Percentiles rank a stretch among this genome's conserved stretches.
Conservation (phyloP, 176 grass and related monocot species). For the Raddia guianensis region DNA sequence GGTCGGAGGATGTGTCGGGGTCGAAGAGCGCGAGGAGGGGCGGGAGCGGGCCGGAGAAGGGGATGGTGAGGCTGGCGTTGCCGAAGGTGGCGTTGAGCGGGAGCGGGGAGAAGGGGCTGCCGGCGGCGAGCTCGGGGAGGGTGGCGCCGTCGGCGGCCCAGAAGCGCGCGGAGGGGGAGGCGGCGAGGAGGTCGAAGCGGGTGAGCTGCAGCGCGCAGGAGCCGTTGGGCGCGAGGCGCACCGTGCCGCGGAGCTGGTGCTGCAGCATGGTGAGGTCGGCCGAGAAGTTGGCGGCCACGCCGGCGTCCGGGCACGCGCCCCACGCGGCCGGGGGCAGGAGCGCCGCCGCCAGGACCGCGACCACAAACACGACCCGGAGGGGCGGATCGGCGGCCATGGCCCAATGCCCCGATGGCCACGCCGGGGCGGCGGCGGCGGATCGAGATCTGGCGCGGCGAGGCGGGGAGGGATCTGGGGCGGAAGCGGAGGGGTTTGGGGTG, state of each 20-base stretch:
- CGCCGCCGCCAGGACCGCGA: neutral
- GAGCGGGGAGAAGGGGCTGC: slow-evolving; percentile 56
- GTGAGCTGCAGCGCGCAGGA: slow-evolving; percentile 69
- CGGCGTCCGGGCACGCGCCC: slow-evolving; percentile 60
- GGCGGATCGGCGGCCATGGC: slow-evolving; percentile 41
- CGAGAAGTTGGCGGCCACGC: slow-evolving; percentile 52
- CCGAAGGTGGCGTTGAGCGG: slow-evolving; percentile 69
- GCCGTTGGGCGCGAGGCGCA: slow-evolving; percentile 54
- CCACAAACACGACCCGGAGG: neutral
- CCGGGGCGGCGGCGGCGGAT: slow-evolving; percentile 27
- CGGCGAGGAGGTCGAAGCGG: slow-evolving; percentile 91
- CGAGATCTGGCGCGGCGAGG: slow-evolving; percentile 48
- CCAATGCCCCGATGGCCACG: slow-evolving; percentile 19
- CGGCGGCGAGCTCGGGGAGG: slow-evolving; percentile 59
- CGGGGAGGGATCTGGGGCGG: slow-evolving; percentile 44
- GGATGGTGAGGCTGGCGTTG: slow-evolving; percentile 53
- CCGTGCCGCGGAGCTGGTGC: slow-evolving; percentile 90
- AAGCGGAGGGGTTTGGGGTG: slow-evolving; percentile 21
- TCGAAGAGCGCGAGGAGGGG: slow-evolving; percentile 82
- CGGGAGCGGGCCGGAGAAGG: slow-evolving; percentile 59
- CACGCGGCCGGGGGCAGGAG: neutral
- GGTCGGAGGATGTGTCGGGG: slow-evolving; percentile 81
- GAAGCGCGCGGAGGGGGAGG: slow-evolving; percentile 76
- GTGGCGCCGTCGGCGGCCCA: slow-evolving; percentile 59
- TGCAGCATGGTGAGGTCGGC: slow-evolving; percentile 88